Base-by-base conservation (phyloP, 495 filamentous ascomycete genomes). In the Articulospora tetracladia region DNA sequence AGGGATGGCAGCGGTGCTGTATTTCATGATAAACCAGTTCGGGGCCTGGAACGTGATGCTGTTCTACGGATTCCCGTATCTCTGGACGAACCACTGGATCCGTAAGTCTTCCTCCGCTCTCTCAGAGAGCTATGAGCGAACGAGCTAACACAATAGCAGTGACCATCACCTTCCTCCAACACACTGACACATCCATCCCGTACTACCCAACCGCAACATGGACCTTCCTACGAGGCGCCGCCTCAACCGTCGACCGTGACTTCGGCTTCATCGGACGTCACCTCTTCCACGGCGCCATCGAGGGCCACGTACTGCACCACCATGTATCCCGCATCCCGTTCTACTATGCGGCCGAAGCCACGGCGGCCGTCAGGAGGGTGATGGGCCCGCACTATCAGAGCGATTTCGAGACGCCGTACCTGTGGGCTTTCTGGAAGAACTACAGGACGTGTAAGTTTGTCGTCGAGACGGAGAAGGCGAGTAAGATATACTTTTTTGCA, bases 231-330 rank as follows among this genome's bases (percentile, higher is more conserved):
- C 81, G 84, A 66, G 86, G 86, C 20, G 85, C 86, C 24, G 79
- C 85, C 28, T 77, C 80, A 20, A 88, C 85, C 49, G 81, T 89
- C 47, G 86, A 89, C 70, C 82, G 86, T 56, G 81, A 85, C 52
- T 82, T 86, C 61, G 84, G 86, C 51, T 86, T 86, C 73, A 85
- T 86, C 58, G 86, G 84, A 22, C 81, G 81, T 41, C 77, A 82
- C 55, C 76, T 89, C 63, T 81, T 89, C 72, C 86, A 89, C 71
- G 83, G 84, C 63, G 86, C 87, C 69, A 83, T 87, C 60, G 85
- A 87, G 66, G 84, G 83, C 59, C 85, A 88, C 70, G 86, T 89
- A 55, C 69, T 86, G 26, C 86, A 89, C 72, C 86, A 88, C 73
- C 79, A 83, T 58, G 76, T 86, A 66, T 78, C 77, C 57, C 78